These are phyloP conservation scores for Protomyces lactucae-debilis DNA, from an alignment of 1,139 yeast species.

Conservation along the genomic window DNA sequence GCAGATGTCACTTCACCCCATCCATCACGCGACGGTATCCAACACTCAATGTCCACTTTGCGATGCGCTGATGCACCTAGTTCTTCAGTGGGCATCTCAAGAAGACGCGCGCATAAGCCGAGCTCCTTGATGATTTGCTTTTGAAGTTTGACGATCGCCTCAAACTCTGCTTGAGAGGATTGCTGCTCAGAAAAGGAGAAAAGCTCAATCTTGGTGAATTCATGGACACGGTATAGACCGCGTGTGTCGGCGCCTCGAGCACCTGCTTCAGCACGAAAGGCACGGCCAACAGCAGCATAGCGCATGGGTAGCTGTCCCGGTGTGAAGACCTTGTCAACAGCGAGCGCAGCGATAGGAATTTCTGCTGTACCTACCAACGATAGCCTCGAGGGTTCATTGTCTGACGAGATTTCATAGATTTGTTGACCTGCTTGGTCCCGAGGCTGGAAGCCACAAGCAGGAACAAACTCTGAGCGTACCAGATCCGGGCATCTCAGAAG, in stretches of 20 bases:
- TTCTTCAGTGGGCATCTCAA: slow-evolving; percentile 86
- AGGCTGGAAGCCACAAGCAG: slow-evolving; percentile 94
- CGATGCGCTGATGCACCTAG: slow-evolving; percentile 90
- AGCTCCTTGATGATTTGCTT: slow-evolving; percentile 56
- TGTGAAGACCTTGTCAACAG: slow-evolving; percentile 42
- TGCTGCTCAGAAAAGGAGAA: slow-evolving; percentile 63
- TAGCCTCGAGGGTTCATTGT: slow-evolving; percentile 41
- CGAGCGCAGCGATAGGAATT: slow-evolving; percentile 79
- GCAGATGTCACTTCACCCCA: slow-evolving; percentile 95
- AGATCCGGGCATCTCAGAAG: slow-evolving; percentile 81
- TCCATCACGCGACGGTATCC: slow-evolving; percentile 94
- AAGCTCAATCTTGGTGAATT: slow-evolving; percentile 92
- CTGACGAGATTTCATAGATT: slow-evolving; percentile 55
- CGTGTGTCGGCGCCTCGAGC: slow-evolving; percentile 90
- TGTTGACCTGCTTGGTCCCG: slow-evolving; percentile 87
- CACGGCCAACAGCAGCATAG: slow-evolving; percentile 76
- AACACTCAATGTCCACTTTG: slow-evolving; percentile 91
- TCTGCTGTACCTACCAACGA: slow-evolving; percentile 94
- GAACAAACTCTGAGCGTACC: slow-evolving; percentile 68
- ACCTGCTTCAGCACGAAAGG: slow-evolving; percentile 96
- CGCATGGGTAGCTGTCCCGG: slow-evolving; percentile 49
- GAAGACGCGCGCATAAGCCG: slow-evolving; percentile 74
- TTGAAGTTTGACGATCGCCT: slow-evolving; percentile 61
- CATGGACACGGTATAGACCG: slow-evolving; percentile 93
- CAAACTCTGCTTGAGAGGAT: slow-evolving; percentile 46